phyloP scores from a whole-genome alignment of 164 flowering plant species.

The Aristolochia californica region DNA sequence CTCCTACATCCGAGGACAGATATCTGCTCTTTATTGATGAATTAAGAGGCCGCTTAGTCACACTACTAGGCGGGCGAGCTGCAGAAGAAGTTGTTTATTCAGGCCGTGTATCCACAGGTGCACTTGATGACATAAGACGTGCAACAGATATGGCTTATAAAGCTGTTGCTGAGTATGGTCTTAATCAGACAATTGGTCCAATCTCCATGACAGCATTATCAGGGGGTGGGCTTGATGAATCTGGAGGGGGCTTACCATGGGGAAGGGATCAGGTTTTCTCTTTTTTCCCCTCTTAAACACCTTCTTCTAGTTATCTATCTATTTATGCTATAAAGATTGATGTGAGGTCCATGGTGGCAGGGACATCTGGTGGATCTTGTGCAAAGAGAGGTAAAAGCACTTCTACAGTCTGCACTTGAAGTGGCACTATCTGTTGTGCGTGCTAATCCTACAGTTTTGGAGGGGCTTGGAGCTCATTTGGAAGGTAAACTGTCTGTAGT shows the following conservation, averaged over 20 bases:
- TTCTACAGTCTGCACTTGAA: slow-evolving; percentile 86
- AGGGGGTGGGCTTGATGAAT: slow-evolving; percentile 83
- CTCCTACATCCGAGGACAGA: slow-evolving; percentile 88
- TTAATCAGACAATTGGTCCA: slow-evolving; percentile 79
- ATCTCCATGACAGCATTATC: slow-evolving; percentile 75
- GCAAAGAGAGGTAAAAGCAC: slow-evolving; percentile 72
- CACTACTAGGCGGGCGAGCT: slow-evolving; percentile 98
- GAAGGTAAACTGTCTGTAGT: slow-evolving; percentile 61
- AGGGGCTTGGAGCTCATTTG: slow-evolving; percentile 92
- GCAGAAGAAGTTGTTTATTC: slow-evolving; percentile 93
- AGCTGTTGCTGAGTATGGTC: slow-evolving; percentile 98
- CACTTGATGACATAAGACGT: slow-evolving; percentile 91
- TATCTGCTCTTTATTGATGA: slow-evolving; percentile 94
- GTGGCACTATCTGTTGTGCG: slow-evolving; percentile 81
- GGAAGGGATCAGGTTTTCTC: slow-evolving; percentile 76
- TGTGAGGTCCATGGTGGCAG: slow-evolving; percentile 26
- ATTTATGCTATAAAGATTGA: slow-evolving; percentile 8
- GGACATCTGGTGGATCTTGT: slow-evolving; percentile 97
- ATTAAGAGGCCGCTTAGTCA: slow-evolving; percentile 92
- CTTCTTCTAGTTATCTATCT: neutral
- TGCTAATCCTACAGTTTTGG: slow-evolving; percentile 83
- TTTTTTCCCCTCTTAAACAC: neutral
- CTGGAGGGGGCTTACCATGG: slow-evolving; percentile 70
- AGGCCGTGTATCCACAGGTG: slow-evolving; percentile 97
- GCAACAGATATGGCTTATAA: slow-evolving; percentile 99